Conservation (phyloP, 179 eudicot genomes). For the Dionaea muscipula region DNA sequence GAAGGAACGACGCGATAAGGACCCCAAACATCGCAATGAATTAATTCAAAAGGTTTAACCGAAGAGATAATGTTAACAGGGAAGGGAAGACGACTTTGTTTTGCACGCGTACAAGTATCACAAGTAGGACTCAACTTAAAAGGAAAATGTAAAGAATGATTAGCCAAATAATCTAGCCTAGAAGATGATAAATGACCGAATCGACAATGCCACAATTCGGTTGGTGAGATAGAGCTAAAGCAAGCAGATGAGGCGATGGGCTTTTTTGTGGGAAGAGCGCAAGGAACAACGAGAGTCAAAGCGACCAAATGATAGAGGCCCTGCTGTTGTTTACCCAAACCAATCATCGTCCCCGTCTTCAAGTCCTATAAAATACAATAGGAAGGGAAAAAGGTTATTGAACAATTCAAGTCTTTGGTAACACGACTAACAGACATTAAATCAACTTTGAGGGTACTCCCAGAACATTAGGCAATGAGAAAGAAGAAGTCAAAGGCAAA, state of each 20-base stretch:
- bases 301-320: conserved; percentile 11
- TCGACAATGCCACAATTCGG: conserved; percentile 1
- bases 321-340: conserved; percentile 9
- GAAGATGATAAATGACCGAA: conserved; percentile 6
- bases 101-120: no score
- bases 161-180: conserved; percentile 4
- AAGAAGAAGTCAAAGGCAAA: no score
- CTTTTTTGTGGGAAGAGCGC: background rate
- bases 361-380: background rate
- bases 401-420: no score
- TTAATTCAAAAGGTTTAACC: no score
- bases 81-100: background rate
- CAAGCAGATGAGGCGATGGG: background rate
- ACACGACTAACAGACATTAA: no score
- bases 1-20: background rate
- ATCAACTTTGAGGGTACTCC: no score
- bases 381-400: no score
- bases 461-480: no score
- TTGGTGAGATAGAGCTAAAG: background rate
- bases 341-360: conserved; percentile 6
- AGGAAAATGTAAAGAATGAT: conserved; percentile 1
- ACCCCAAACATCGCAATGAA: no score
- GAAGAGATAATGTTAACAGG: background rate
- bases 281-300: background rate
- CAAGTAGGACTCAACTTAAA: conserved; percentile 1